Conservation (phyloP, 1,284 basidiomycete genomes). For the Wolfiporia cocos region DNA sequence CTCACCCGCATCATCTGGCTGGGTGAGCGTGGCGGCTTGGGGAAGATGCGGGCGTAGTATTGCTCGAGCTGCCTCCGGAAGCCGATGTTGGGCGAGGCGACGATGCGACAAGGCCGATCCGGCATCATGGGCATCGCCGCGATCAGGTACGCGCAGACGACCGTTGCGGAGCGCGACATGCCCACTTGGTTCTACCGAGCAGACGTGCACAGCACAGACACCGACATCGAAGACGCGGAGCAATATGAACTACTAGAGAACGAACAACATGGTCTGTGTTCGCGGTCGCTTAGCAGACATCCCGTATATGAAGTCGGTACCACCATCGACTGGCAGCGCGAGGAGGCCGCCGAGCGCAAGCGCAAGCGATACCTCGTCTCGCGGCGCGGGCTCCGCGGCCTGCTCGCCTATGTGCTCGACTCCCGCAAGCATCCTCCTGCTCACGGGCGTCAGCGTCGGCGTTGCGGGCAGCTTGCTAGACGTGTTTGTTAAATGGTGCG, state of each 20-base stretch:
- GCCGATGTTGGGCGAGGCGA: slow-evolving; percentile 30
- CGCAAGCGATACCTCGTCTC: slow-evolving; percentile 44
- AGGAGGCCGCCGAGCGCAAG: slow-evolving; percentile 59
- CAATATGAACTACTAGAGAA: slow-evolving; percentile 16
- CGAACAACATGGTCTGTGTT: slow-evolving; percentile 4
- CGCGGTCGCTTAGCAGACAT: slow-evolving; percentile 9
- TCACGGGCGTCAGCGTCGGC: slow-evolving; percentile 65
- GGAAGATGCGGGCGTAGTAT: slow-evolving; percentile 20
- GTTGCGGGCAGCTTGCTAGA: slow-evolving; percentile 69
- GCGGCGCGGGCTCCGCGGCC: slow-evolving; percentile 48
- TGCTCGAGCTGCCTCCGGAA: slow-evolving; percentile 31
- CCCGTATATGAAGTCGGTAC: slow-evolving; percentile 44
- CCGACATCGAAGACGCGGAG: slow-evolving; percentile 16
- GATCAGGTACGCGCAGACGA: slow-evolving; percentile 50
- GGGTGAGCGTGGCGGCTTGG: slow-evolving; percentile 5
- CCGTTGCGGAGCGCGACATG: slow-evolving; percentile 44
- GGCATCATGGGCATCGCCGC: slow-evolving; percentile 27
- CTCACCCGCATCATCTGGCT: too few relatives aligned
- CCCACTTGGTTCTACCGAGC: slow-evolving; percentile 31
- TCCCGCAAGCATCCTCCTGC: slow-evolving; percentile 55
- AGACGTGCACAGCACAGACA: slow-evolving; percentile 2
- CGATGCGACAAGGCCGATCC: slow-evolving; percentile 27
- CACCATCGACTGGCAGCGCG: slow-evolving; percentile 67
- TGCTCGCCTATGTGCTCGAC: slow-evolving; percentile 50
- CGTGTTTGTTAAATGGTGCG: slow-evolving; percentile 68